Conservation (phyloP, 2,329 filamentous ascomycete species). For the Calonectria pauciramosa region DNA sequence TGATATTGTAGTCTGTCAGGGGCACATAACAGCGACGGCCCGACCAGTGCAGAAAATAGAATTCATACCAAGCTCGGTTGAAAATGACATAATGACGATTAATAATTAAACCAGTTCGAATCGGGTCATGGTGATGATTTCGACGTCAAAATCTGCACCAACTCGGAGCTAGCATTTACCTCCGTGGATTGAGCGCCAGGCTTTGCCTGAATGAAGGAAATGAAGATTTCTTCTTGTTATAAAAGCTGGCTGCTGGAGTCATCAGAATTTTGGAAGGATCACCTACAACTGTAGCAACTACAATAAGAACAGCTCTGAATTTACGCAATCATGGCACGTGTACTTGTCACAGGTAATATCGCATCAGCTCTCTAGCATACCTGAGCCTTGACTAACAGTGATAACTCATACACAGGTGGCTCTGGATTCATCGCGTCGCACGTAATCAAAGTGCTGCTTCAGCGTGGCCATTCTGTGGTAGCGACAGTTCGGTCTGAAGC, state of each 20-base stretch:
- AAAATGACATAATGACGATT: not conserved
- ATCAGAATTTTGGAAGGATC: not conserved
- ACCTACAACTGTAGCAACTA: not conserved
- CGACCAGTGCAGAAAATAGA: not conserved
- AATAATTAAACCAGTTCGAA: not conserved
- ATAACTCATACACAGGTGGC: slow-evolving; percentile 4
- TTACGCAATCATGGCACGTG: not conserved
- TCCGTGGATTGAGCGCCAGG: not conserved
- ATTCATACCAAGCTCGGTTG: not conserved
- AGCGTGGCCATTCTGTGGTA: slow-evolving; percentile 13
- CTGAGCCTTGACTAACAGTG: not conserved
- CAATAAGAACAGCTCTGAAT: not conserved
- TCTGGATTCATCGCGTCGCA: slow-evolving; percentile 19
- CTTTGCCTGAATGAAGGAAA: not conserved
- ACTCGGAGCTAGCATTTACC: not conserved
- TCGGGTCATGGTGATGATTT: not conserved
- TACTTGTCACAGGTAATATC: slow-evolving; percentile 2
- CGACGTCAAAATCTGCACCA: not conserved
- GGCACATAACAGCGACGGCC: not conserved
- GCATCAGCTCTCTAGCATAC: not conserved
- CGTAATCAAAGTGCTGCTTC: slow-evolving; percentile 14
- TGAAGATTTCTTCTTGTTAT: not conserved
- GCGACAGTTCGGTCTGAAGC: slow-evolving; percentile 18
- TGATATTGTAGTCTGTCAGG: not conserved
- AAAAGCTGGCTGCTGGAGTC: not conserved